Percentiles rank a stretch among this genome's conserved stretches.
These are phyloP conservation scores for Symbiodinium pilosum DNA, from an alignment of 73 alveolate genomes.

Conservation along the genomic window DNA sequence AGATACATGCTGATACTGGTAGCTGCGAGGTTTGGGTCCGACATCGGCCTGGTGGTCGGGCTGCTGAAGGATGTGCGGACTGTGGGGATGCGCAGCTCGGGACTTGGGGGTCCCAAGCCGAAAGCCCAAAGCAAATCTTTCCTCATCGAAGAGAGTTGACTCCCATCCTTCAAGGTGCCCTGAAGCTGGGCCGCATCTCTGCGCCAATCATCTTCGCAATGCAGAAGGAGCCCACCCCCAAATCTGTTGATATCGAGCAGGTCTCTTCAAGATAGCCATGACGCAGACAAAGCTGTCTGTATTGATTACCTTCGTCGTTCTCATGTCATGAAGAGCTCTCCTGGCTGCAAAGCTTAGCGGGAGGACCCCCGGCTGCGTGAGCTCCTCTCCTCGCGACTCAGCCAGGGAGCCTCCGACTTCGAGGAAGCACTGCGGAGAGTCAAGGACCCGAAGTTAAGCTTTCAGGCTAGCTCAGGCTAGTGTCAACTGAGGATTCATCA, in stretches of 20 bases:
- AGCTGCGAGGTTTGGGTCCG: constrained; percentile 45
- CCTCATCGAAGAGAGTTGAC: too few relatives aligned
- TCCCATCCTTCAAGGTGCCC: neutral
- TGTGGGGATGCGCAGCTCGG: neutral
- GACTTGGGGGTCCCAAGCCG: neutral
- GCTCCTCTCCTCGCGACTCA: constrained; percentile 44
- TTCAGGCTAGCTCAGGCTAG: too few relatives aligned
- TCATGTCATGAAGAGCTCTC: too few relatives aligned
- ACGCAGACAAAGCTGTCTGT: too few relatives aligned
- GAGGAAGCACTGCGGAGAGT: constrained; percentile 73
- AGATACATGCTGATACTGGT: too few relatives aligned
- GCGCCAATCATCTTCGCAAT: constrained; percentile 87
- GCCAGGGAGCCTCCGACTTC: constrained; percentile 29
- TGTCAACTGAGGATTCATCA: too few relatives aligned
- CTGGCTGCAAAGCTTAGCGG: neutral
- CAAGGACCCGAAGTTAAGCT: too few relatives aligned
- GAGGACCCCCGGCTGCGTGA: constrained; percentile 20
- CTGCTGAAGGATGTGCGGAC: constrained; percentile 17
- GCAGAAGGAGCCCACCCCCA: constrained; percentile 33
- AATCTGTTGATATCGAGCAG: too few relatives aligned
- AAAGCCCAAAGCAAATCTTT: neutral
- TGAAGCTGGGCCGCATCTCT: constrained; percentile 17
- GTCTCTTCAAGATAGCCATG: too few relatives aligned
- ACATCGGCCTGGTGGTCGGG: constrained; percentile 54
- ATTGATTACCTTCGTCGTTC: too few relatives aligned